Percentiles rank a stretch among this genome's conserved stretches.
Evolutionary conservation across 345 rosid species (phyloP).

Genomic region (Gossypium herbaceum): DNA sequence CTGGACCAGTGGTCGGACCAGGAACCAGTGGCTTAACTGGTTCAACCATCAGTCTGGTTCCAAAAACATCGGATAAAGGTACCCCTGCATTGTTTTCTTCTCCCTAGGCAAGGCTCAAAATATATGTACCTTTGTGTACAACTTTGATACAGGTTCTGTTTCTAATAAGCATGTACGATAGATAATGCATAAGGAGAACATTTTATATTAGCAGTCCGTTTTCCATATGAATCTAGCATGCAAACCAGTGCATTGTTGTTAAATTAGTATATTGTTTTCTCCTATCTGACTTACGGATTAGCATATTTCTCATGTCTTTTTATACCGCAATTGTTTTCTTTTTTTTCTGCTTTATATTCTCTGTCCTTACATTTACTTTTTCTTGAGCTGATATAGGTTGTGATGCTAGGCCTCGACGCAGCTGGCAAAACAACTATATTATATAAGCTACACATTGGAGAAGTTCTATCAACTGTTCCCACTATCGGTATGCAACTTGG

Average conservation of each 20-base stretch:
- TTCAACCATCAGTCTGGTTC: too few relatives aligned
- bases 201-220: background rate
- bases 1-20: too few relatives aligned
- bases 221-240: background rate
- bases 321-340: background rate
- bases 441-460: conserved; percentile 95
- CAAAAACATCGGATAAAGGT: too few relatives aligned
- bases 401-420: conserved; percentile 95
- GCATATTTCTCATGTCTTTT: background rate
- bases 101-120: background rate
- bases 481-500: conserved; percentile 62
- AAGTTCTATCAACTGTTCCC: conserved; percentile 95
- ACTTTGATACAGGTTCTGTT: background rate
- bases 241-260: background rate
- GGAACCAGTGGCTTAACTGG: too few relatives aligned
- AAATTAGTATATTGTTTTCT: background rate
- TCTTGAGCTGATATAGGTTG: conserved; percentile 55
- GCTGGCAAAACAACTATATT: conserved; percentile 96
- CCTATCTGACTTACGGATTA: background rate
- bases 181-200: background rate
- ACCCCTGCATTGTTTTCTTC: background rate
- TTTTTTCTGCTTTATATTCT: background rate
- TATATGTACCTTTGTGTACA: background rate
- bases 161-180: background rate
- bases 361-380: conserved; percentile 10